Evolutionary conservation across 177 flowering plant genomes (phyloP).

Genomic region (Vitis hybrid): DNA sequence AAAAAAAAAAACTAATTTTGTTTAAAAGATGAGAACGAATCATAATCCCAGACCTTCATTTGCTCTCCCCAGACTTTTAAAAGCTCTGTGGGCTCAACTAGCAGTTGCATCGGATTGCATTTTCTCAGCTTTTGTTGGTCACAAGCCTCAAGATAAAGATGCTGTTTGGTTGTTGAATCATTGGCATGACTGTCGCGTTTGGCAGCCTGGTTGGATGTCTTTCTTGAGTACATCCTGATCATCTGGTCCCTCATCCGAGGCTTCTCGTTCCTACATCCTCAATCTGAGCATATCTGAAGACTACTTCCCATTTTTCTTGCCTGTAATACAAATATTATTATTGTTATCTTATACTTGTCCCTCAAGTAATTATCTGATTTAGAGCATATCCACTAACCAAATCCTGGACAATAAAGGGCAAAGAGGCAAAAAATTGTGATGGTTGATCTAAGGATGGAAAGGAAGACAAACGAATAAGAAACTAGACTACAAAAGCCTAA

Average conservation of each 20-base stretch:
- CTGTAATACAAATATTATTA: slow-evolving; percentile 8
- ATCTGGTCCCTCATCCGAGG: too few relatives aligned
- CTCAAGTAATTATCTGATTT: too few relatives aligned
- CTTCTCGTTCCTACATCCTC: background rate
- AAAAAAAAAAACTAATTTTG: background rate
- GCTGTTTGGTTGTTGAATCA: too few relatives aligned
- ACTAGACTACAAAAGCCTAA: too few relatives aligned
- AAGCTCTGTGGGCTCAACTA: background rate
- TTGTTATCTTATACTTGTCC: too few relatives aligned
- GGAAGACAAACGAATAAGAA: too few relatives aligned
- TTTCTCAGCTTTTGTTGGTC: background rate
- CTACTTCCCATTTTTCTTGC: slow-evolving; percentile 21
- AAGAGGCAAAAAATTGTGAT: too few relatives aligned
- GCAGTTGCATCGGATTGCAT: background rate
- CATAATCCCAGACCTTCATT: background rate
- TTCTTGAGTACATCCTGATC: too few relatives aligned
- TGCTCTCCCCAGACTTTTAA: background rate
- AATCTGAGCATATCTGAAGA: background rate
- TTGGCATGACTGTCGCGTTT: background rate
- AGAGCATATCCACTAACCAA: too few relatives aligned
- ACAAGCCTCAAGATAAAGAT: background rate
- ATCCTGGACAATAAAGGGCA: too few relatives aligned
- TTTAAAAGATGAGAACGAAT: background rate
- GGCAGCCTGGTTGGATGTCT: too few relatives aligned
- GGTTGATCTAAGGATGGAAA: too few relatives aligned